Conservation (phyloP, 2,329 filamentous ascomycete genomes). For the Blastomyces silverae region DNA sequence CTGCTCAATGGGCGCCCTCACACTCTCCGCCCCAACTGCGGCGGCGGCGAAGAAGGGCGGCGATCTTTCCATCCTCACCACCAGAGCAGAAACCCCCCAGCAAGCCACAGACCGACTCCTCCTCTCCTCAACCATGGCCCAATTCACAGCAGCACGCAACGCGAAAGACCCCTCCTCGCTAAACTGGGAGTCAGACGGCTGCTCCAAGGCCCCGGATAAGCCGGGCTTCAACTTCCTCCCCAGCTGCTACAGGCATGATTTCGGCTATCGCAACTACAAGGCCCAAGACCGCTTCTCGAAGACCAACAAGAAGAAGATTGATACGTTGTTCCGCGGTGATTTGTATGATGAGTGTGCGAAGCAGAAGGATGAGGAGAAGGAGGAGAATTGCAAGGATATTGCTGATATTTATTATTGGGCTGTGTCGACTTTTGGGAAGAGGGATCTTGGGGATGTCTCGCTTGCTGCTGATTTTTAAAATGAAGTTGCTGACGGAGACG, state of each 20-base stretch:
- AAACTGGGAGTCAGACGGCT: conserved; percentile 36
- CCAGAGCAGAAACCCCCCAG: conserved; percentile 9
- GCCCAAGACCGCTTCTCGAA: conserved; percentile 44
- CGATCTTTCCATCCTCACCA: not conserved
- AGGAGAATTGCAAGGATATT: conserved; percentile 18
- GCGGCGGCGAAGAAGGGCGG: not conserved
- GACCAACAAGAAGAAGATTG: conserved; percentile 41
- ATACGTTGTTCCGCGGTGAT: conserved; percentile 45
- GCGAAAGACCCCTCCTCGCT: conserved; percentile 36
- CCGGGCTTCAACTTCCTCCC: conserved; percentile 33
- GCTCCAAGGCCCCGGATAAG: conserved; percentile 30
- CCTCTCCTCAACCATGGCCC: conserved; percentile 40
- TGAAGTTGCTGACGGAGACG: no score
- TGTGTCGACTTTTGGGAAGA: conserved; percentile 27
- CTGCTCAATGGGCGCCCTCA: not conserved
- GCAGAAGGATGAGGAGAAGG: conserved; percentile 15
- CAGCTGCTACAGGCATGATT: conserved; percentile 51
- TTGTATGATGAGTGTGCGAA: conserved; percentile 30
- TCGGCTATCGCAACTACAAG: conserved; percentile 52
- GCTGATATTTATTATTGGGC: conserved; percentile 33
- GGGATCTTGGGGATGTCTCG: not conserved
- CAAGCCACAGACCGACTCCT: conserved; percentile 43
- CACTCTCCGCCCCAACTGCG: not conserved
- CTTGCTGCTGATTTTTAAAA: not conserved
- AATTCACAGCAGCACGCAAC: conserved; percentile 41